phyloP scores from a whole-genome alignment of 2,329 filamentous ascomycete genomes.

The Helicocarpus griseus region DNA sequence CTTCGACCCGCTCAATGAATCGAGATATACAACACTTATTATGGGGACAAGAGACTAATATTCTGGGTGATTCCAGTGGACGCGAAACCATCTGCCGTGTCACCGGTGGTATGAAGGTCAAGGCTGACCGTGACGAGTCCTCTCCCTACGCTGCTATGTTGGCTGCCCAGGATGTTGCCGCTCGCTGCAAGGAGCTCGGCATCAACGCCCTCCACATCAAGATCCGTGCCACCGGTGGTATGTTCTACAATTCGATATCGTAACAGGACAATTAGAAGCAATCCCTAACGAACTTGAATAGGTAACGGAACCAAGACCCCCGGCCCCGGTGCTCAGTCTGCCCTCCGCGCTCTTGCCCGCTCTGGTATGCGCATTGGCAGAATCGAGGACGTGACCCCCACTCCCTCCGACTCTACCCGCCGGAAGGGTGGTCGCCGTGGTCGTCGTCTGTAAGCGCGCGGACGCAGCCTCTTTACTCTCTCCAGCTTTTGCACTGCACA shows the following conservation, averaged over 20 bases:
- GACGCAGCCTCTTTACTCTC: constrained; percentile 11
- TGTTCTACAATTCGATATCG: constrained; percentile 29
- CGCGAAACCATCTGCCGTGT: constrained; percentile 99
- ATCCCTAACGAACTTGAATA: constrained; percentile 21
- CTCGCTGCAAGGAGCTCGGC: constrained; percentile 75
- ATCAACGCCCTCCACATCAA: constrained; percentile 99
- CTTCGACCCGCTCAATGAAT: not conserved
- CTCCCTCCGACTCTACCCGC: constrained; percentile 96
- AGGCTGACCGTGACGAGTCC: constrained; percentile 99
- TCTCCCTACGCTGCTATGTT: constrained; percentile 99
- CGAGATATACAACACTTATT: too few species aligned
- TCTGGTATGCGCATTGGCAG: constrained; percentile 99
- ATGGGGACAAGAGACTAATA: constrained; percentile 46
- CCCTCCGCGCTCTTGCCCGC: constrained; percentile 96
- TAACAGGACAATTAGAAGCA: not conserved
- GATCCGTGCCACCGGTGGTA: constrained; percentile 98
- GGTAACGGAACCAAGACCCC: constrained; percentile 99
- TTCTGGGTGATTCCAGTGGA: constrained; percentile 66
- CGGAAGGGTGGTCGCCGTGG: constrained; percentile 99
- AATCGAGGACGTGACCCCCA: constrained; percentile 99
- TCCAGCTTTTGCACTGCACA: constrained; percentile 3
- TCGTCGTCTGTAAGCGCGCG: constrained; percentile 87
- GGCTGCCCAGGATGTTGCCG: constrained; percentile 96
- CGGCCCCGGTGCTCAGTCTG: constrained; percentile 96
- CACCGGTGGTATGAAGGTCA: constrained; percentile 99